These are phyloP conservation scores for Hortiboletus flavorubellus DNA, from an alignment of 768 basidiomycete genomes.

Conservation along the genomic window DNA sequence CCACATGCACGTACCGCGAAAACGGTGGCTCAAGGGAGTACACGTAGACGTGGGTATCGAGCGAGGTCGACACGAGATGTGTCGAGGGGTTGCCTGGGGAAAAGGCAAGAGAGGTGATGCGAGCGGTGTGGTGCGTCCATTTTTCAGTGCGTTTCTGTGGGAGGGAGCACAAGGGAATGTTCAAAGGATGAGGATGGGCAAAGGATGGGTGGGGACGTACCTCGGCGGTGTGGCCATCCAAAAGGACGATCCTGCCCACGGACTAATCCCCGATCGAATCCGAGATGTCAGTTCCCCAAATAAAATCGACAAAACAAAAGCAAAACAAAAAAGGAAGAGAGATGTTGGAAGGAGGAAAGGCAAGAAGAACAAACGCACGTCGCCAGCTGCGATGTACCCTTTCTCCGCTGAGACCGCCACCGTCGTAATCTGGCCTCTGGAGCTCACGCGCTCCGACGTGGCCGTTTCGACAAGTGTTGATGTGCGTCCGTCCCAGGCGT, in stretches of 20 bases:
- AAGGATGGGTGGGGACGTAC: conserved; percentile 33
- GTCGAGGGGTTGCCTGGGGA: conserved; percentile 38
- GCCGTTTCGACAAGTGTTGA: conserved; percentile 47
- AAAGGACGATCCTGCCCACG: conserved; percentile 76
- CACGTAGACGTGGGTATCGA: conserved; percentile 91
- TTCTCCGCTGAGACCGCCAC: conserved; percentile 82
- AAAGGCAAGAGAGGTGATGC: conserved; percentile 64
- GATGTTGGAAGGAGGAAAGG: neutral
- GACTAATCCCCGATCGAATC: conserved; percentile 43
- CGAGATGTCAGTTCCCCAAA: neutral
- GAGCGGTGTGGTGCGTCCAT: conserved; percentile 86
- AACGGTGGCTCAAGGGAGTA: conserved; percentile 73
- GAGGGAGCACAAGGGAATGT: neutral
- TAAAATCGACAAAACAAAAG: neutral
- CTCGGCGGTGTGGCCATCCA: conserved; percentile 59
- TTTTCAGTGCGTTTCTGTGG: conserved; percentile 61
- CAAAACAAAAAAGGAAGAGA: neutral
- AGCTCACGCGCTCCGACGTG: conserved; percentile 61
- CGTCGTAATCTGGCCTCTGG: conserved; percentile 57
- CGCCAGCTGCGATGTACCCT: conserved; percentile 72
- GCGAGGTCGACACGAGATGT: conserved; percentile 81
- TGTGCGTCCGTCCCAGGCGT: conserved; percentile 65
- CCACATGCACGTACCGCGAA: conserved; percentile 69
- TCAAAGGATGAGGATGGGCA: too few relatives aligned
- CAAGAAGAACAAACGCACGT: conserved; percentile 49